Evolutionary conservation across 1,139 yeast species (phyloP), one percentile per base, ranked within the genome.

Genomic region (Suhomyces bolitotheri): DNA sequence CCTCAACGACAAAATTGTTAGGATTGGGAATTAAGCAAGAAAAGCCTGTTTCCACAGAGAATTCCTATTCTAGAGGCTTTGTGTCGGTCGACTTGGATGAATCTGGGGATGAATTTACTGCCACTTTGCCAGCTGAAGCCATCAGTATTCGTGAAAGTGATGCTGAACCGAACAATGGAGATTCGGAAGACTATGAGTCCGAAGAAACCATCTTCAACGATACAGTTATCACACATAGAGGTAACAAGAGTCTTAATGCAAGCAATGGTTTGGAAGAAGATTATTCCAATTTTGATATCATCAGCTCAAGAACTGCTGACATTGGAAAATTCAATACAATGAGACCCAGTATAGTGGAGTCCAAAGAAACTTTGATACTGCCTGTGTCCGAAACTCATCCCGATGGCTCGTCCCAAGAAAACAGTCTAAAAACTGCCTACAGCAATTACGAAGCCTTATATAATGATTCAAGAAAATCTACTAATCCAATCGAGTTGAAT

Each of bases 301-400:
- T 62, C 16, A 62, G 67, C 38, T 49, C 62, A 7, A 53, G 62
- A 37, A 56, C 62, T 13, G 67, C 66, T 5, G 64, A 59, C 30
- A 44, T 64, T 22, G 66, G 64, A 1, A 55, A 53, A 28, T 32
- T 51, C 20, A 59, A 49, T 33, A 54, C 46, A 9, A 43, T 44
- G 17, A 47, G 49, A 34, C 64, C 66, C 29, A 60, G 56, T 31
- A 44, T 57, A 20, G 52, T 58, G 11, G 57, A 54, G 22, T 62
- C 68, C 3, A 58, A 50, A 22, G 66, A 61, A 24, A 56, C 65
- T 1, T 53, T 60, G 34, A 45, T 48, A 8, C 43, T 33, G 6
- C 34, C 31, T 4, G 32, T 27, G 12, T 24, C 38, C n/a, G 34
- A 31, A 11, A 28, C 27, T 5, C 25, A 25, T 16, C 22, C 27